Base-by-base conservation (phyloP, 2,329 filamentous ascomycete species). In the Dissoconium aciculare region DNA sequence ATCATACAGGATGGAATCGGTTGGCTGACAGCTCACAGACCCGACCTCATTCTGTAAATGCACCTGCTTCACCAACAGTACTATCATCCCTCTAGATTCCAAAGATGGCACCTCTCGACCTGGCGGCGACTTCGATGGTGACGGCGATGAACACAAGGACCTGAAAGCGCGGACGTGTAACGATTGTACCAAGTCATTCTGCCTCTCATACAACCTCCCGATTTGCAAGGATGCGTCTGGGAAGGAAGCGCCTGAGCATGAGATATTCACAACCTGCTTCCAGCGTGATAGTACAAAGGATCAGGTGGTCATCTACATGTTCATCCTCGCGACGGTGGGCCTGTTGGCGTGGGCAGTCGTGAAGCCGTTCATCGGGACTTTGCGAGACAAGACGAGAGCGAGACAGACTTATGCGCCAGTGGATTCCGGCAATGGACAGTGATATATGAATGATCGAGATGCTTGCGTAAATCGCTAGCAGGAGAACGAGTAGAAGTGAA, bases 41-140 rank as follows among this genome's bases (percentile, higher is more conserved):
- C 62, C 64, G 14, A 69, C 71, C 11, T 74, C 71, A 35, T 78
- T 77, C 55, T 78, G 74, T 66, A 78, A 78, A 67, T 78, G 74
- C 52, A 76, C 71, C 34, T 78, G 74, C 53, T 71, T 71, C 55
- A 63, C 64, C 30, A 77, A 78, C 50, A 72, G 66, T 55, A 76
- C 71, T 32, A 75, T 78, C 30, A 76, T 78, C 41, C 67, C 71
- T 11, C 66, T 78, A 34, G 64, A 71, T 38, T 17, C 27, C 11
- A 38, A 26, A 17, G 31, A 34, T n/a, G 17, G 36, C 25, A 28
- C 35, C 12, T 27, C 35, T 25, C 15, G 27, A 17, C 26, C 33
- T 13, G 28, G 32, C n/a, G 27, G 31, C 16, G 32, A 30, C n/a
- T 23, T 34, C 29, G 27, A 28, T 10, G 47, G 51, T 24, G 50